Percentiles rank a stretch among this genome's conserved stretches.
These are phyloP conservation scores for Myxozyma mucilagina DNA, from an alignment of 805 yeast genomes.

Conservation along the genomic window DNA sequence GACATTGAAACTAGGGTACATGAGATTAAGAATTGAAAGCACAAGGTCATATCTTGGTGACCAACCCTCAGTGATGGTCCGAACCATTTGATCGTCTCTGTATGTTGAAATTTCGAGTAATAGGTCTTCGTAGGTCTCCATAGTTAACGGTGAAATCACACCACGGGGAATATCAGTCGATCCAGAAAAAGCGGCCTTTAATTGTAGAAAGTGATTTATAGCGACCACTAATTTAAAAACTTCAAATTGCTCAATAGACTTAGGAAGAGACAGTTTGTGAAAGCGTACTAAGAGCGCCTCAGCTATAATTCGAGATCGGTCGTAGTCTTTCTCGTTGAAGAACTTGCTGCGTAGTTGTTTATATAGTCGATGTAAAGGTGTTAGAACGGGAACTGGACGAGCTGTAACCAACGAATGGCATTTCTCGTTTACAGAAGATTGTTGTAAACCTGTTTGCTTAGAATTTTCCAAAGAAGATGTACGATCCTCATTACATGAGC, in stretches of 20 bases:
- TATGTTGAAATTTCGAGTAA: not conserved
- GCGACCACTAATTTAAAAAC: conserved; percentile 8
- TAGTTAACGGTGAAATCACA: not conserved
- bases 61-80: conserved; percentile 12
- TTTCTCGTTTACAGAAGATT: not conserved
- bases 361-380: not conserved
- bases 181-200: not conserved
- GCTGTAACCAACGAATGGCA: no score
- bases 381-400: not conserved
- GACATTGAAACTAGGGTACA: not conserved
- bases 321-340: not conserved
- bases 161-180: not conserved
- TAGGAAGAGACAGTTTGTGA: conserved; percentile 3
- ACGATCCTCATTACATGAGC: not conserved
- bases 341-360: not conserved
- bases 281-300: not conserved
- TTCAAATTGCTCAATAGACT: not conserved
- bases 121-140: not conserved
- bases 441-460: not conserved
- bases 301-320: not conserved
- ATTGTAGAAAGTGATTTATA: conserved; percentile 3
- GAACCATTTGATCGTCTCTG: not conserved
- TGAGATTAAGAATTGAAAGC: conserved; percentile 9
- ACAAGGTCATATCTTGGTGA: conserved; percentile 21
- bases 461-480: not conserved